Evolutionary conservation across 768 basidiomycete species (phyloP).

Genomic region (Lactarius quietus): DNA sequence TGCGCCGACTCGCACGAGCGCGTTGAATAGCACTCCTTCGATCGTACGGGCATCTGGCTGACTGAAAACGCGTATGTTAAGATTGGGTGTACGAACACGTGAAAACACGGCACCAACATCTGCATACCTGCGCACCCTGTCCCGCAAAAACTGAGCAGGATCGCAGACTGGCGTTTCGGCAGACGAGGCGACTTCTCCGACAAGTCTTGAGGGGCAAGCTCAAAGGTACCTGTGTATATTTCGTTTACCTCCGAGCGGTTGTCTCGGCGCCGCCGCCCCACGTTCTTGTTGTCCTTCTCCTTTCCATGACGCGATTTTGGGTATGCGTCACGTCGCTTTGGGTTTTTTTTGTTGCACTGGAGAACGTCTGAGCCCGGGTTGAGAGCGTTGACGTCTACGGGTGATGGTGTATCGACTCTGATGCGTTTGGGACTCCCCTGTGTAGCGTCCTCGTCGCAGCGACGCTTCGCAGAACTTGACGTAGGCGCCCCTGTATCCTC

Average conservation of each 20-base stretch:
- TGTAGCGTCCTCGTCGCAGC: slow-evolving; percentile 1
- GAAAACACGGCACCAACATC: slow-evolving; percentile 56
- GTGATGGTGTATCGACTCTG: slow-evolving; percentile 14
- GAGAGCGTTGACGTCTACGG: not conserved
- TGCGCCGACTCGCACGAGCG: slow-evolving; percentile 84
- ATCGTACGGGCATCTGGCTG: slow-evolving; percentile 79
- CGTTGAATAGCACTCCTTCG: slow-evolving; percentile 85
- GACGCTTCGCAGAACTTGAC: slow-evolving; percentile 12
- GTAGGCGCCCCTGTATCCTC: not conserved
- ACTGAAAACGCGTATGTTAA: slow-evolving; percentile 35
- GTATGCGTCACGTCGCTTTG: slow-evolving; percentile 31
- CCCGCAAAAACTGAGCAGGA: slow-evolving; percentile 89
- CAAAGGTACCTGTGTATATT: slow-evolving; percentile 11
- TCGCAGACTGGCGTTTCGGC: slow-evolving; percentile 81
- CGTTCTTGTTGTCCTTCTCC: slow-evolving; percentile 38
- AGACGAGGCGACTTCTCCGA: slow-evolving; percentile 49
- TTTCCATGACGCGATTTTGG: slow-evolving; percentile 35
- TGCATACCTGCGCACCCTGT: slow-evolving; percentile 95
- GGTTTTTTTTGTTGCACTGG: slow-evolving; percentile 14
- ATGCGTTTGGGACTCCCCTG: slow-evolving; percentile 21
- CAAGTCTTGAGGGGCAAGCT: not conserved
- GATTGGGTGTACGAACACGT: not conserved
- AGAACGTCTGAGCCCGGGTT: not conserved
- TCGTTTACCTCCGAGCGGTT: slow-evolving; percentile 34
- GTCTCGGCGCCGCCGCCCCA: slow-evolving; percentile 42